These are phyloP conservation scores for Secale cereale DNA, from an alignment of 176 grass and related monocot genomes.

Conservation along the genomic window DNA sequence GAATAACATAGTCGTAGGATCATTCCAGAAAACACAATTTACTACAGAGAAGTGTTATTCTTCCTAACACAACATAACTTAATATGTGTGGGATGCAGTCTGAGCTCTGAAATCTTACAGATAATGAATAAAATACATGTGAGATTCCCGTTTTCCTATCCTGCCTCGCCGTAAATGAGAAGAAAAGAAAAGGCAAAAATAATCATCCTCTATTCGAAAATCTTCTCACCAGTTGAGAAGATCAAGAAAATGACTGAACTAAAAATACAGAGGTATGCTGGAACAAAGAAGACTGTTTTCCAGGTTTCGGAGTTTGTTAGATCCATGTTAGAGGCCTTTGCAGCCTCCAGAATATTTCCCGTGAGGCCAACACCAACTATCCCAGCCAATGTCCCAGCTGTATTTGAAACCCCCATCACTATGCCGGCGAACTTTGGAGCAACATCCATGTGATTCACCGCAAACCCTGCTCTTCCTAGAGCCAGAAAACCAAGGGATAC, in stretches of 20 bases:
- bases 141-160: conserved; percentile 20
- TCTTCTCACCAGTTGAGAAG: conserved; percentile 5
- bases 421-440: conserved; percentile 4
- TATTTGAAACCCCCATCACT: conserved; percentile 14
- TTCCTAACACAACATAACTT: not conserved
- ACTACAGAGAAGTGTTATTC: not conserved
- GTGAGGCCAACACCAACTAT: conserved; percentile 8
- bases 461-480: conserved; percentile 16
- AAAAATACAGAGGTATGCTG: conserved; percentile 13
- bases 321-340: conserved; percentile 14
- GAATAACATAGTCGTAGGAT: not conserved
- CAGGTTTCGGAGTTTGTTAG: not conserved
- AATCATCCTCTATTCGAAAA: conserved; percentile 10
- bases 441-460: conserved; percentile 6
- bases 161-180: not conserved
- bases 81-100: conserved; percentile 20
- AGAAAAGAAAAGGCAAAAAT: conserved; percentile 9
- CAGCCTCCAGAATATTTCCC: conserved; percentile 3
- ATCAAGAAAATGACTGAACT: conserved; percentile 20
- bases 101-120: conserved; percentile 18
- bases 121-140: conserved; percentile 20
- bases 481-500: conserved; percentile 3
- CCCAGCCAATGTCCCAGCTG: conserved; percentile 18
- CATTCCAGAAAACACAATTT: not conserved
- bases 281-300: not conserved